Base-by-base conservation (phyloP, 2,329 filamentous ascomycete species). In the Phoma sp. region DNA sequence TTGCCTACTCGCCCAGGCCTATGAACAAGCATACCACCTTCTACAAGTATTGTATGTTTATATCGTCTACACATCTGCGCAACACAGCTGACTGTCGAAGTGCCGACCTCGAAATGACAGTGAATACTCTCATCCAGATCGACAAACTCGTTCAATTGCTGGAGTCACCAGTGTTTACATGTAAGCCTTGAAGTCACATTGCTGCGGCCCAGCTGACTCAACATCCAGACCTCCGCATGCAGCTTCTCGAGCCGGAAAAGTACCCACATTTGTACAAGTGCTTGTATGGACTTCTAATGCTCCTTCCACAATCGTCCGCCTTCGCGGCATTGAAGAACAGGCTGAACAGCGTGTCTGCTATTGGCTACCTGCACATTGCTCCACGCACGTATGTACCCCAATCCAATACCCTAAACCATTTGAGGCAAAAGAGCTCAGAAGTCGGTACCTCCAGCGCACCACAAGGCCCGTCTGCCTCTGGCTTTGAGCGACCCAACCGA, bases 71-170 rank as follows among this genome's bases (percentile, higher is more conserved):
- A 23, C 0, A n/a, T 15, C 1, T 4, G 5, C 2, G 11, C 14
- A 14, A 3, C 20, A 17, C 67, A 54, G 71, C 72, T 72, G 39
- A 74, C 38, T 34, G 28, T 11, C n/a, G 9, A 60, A 96, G 92
- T 76, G 95, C 92, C 55, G 95, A 99, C 68, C 82, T 99, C 42
- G 95, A 99, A 74, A 98, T 99, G 92, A 98, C 93, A 0, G 95
- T 99, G 65, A 96, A 96, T 66, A 96, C 97, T 77, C 84, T 99
- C 49, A 99, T 99, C 36, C 96, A 99, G 74, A 97, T 99, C 64
- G 95, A 99, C 76, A 99, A 99, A 75, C 83, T 99, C 14, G 95
- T 99, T 11, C 95, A 99, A 74, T 83, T 99, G 14, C 87, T 99
- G 32, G 95, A 99, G 74, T 98, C 93, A 0, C 95, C 95, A 0